Evolutionary conservation across 768 basidiomycete species (phyloP), one percentile per base, ranked within the genome.

Genomic region (Suillus decipiens): DNA sequence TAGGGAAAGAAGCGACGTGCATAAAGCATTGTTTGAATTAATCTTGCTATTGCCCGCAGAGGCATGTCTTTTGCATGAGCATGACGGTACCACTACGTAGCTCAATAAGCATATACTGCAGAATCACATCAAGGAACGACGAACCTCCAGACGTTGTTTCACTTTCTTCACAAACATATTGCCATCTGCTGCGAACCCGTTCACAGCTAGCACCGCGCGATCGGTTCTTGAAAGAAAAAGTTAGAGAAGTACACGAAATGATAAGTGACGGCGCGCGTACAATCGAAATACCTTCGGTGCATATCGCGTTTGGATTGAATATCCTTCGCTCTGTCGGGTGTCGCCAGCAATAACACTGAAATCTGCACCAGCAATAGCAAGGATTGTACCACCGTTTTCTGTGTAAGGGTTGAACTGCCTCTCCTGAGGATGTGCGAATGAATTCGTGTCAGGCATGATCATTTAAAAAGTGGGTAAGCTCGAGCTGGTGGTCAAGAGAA

Each of bases 11-110:
- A 96, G 59, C 96, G 89, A 66, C 91, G 90, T 45, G 85, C 90
- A 75, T 99, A 99, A 33, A 99, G 85, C 93, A 99, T 96, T 19
- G 96, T 97, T 76, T 99, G 96, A 62, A 99, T 96, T 70, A 99
- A 84, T 63, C 97, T 88, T n/a, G 97, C 97, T 73, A 99, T 97
- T 31, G 95, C 89, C 66, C 90, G 89, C 42, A 99, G 84, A n/a
- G 94, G 89, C 93, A 98, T 98, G 69, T 95, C 93, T 77, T 97
- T 97, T 65, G 93, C 86, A 77, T 99, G 96, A 11, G 95, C 95
- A 76, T 98, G 95, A 62, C 90, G 86, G 77, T 99, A 99, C 96
- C 95, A 99, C 96, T 99, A 66, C 43, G 37, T 33, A 48, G 48
- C 19, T 24, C 8, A 4, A 39, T 15, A 17, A 5, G 9, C 15